Base-by-base conservation (phyloP, 768 basidiomycete genomes). In the Amanita polypyramis region DNA sequence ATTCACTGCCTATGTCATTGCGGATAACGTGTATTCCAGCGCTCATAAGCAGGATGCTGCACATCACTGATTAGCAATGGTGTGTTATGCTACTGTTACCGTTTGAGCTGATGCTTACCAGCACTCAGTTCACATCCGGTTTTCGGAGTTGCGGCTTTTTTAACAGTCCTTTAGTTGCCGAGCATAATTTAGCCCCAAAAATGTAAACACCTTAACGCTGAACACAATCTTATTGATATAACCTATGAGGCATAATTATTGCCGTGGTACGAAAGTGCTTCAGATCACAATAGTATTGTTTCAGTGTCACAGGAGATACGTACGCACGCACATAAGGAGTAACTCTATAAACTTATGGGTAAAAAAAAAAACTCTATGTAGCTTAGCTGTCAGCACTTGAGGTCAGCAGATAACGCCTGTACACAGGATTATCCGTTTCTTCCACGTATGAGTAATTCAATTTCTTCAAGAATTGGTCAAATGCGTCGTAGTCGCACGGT, bases 391-490 rank as follows among this genome's bases (percentile, higher is more conserved):
- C 21, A 15, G 25, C 19, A 5, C 19, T 37, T 23, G 47, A 30
- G 21, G 27, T 34, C 25, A 34, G 66, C 48, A 90, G 67, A 66
- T 82, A 90, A 56, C 80, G 72, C 57, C 75, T 81, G 64, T 90
- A 96, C 5, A 95, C 80, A 23, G 76, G 71, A 58, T 96, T 98
- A 36, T 86, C 64, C 20, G 95, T 98, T 66, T 98, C 95, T 60
- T 99, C 96, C 10, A 91, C 85, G 63, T 82, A 96, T 0, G 78
- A 71, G 58, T 95, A 99, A 48, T 85, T 87, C 23, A 99, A 68
- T 40, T 81, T 76, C 40, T 76, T 64, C 54, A 99, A 65, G 63
- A 89, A 97, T 14, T 69, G 66, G 46, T 79, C 74, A 56, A 97
- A 97, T 43, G 77, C 75, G 10, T 68, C 67, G 32, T 72, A 66